Base-by-base conservation (phyloP, 306 rosid genomes). In the Dicorynia guianensis region DNA sequence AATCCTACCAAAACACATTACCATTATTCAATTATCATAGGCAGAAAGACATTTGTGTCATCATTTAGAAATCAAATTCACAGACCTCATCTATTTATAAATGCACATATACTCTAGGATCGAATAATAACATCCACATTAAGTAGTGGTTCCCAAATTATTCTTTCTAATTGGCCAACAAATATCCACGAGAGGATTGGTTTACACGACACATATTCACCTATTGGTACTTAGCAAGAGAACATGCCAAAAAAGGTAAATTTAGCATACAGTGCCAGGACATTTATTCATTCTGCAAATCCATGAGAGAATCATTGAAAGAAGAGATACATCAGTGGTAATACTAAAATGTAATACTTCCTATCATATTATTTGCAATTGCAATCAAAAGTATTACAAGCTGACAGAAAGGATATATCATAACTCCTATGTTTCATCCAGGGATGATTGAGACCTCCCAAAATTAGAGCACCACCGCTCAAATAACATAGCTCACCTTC, bases 381-480 rank as follows among this genome's bases (percentile, higher is more conserved):
- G 65, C 20, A 60, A 58, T 35, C 35, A 46, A 67, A 19, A 14
- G 75, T 50, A 66, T 55, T 34, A 56, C 19, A 43, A 76, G 58
- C 17, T 25, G 30, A 25, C 30, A 25, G 30, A 10, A 40, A 67
- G 75, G 63, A 67, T 56, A 46, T 13, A 50, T 69, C 64, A 25
- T 25, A 60, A 44, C 46, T 60, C 69, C 63, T 13, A 77, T 55
- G 44, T 38, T 60, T 20, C 36, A 69, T 49, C 54, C 15, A 39
- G 34, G 57, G 18, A 49, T 63, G 48, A 9, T 14, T 38, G 35
- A 36, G 35, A 36, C 30, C 40, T 4, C 8, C 71, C 50, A 18
- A 50, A 38, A 50, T 46, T 70, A 43, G 50, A 80, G 53, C 0
- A 63, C 60, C 5, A 49, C 64, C 63, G 50, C 58, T 49, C 11